Conservation (phyloP, 164 flowering plant genomes). For the Hamamelis virginiana region DNA sequence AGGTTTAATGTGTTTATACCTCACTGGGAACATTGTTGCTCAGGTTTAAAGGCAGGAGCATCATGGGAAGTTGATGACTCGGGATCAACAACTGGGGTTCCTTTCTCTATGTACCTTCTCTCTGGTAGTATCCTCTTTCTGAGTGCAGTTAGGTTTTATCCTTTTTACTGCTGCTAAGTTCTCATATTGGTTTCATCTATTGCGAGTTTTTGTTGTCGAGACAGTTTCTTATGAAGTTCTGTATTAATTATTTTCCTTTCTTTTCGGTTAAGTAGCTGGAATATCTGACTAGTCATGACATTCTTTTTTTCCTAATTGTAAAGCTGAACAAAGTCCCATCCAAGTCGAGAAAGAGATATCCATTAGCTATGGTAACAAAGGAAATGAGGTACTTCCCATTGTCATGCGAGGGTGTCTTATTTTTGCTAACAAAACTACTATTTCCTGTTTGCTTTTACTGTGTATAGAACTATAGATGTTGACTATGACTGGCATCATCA, state of each 20-base stretch:
- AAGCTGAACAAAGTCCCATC: slow-evolving; percentile 42
- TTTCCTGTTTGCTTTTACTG: background rate
- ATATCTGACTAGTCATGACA: slow-evolving; percentile 1
- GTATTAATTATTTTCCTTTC: background rate
- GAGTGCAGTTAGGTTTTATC: background rate
- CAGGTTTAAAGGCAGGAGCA: slow-evolving; percentile 73
- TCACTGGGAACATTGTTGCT: slow-evolving; percentile 5
- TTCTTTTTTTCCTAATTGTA: slow-evolving; percentile 19
- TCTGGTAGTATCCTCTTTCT: slow-evolving; percentile 52
- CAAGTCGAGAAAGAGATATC: slow-evolving; percentile 65
- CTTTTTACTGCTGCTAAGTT: background rate
- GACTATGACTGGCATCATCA: background rate
- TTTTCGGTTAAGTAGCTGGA: background rate
- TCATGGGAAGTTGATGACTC: slow-evolving; percentile 95
- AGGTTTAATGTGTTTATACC: background rate
- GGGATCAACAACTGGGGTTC: slow-evolving; percentile 69
- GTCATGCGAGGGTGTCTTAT: background rate
- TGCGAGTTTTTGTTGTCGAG: background rate
- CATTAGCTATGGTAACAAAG: slow-evolving; percentile 95
- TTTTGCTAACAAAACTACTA: background rate
- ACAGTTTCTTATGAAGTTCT: background rate
- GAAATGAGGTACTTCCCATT: slow-evolving; percentile 78
- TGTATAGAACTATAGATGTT: background rate
- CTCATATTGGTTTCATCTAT: background rate
- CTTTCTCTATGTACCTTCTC: slow-evolving; percentile 85